A percentile compares a stretch with the other conserved stretches of the same genome.
Conservation (phyloP, 164 flowering plant genomes). For the Santalum album region DNA sequence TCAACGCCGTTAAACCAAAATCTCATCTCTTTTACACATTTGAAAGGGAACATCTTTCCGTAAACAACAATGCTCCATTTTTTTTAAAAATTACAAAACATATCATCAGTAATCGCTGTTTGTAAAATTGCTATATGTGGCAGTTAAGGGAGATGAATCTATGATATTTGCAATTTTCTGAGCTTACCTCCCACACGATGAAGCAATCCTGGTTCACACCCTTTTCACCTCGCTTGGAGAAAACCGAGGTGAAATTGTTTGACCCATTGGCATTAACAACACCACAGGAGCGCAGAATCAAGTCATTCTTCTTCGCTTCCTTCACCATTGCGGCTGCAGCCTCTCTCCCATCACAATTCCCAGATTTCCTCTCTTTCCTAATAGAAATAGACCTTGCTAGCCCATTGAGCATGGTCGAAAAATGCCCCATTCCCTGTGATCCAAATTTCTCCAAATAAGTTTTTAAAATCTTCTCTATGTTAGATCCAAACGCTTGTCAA, state of each 20-base stretch:
- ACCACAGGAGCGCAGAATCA: conserved; percentile 58
- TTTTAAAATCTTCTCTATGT: background rate
- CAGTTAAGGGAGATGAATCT: too few species aligned
- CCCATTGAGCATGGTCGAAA: conserved; percentile 62
- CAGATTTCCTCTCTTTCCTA: conserved; percentile 30
- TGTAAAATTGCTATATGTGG: too few species aligned
- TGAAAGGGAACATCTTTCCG: background rate
- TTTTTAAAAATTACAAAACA: background rate
- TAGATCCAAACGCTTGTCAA: too few species aligned
- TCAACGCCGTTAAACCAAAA: background rate
- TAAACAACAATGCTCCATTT: background rate
- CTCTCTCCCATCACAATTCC: conserved; percentile 38
- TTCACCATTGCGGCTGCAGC: conserved; percentile 55
- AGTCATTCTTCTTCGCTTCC: conserved; percentile 70
- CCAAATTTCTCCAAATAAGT: conserved; percentile 2
- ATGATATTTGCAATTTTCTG: background rate
- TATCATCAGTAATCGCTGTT: too few species aligned
- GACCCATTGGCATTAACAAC: conserved; percentile 42
- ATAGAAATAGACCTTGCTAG: conserved; percentile 44
- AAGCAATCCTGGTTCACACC: conserved; percentile 86
- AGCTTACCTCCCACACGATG: conserved; percentile 84
- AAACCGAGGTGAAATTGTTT: conserved; percentile 53
- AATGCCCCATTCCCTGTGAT: conserved; percentile 45
- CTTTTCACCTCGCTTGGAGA: conserved; percentile 64
- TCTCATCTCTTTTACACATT: too few species aligned